Conservation (phyloP, 2,329 filamentous ascomycete genomes). For the Neopestalotiopsis sp. region DNA sequence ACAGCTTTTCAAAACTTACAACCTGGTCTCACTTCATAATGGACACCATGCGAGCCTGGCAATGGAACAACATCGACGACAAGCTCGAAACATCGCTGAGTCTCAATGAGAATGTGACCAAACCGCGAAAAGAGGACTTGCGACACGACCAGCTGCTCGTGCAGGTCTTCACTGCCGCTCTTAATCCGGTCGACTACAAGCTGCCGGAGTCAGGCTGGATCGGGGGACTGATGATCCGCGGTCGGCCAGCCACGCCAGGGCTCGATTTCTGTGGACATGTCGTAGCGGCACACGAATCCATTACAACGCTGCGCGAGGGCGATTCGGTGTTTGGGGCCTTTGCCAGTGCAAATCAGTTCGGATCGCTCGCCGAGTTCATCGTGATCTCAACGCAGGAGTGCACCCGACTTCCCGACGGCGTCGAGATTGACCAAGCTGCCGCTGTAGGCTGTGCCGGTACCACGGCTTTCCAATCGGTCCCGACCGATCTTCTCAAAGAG, state of each 20-base stretch:
- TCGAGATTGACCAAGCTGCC: slow-evolving; percentile 48
- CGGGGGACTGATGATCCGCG: slow-evolving; percentile 41
- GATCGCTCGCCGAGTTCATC: slow-evolving; percentile 49
- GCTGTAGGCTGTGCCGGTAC: slow-evolving; percentile 49
- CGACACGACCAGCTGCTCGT: slow-evolving; percentile 54
- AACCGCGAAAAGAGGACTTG: background rate
- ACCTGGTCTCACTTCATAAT: background rate
- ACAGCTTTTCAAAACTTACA: background rate
- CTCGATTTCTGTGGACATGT: slow-evolving; percentile 56
- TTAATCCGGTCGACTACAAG: slow-evolving; percentile 73
- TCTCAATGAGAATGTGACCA: background rate
- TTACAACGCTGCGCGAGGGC: slow-evolving; percentile 40
- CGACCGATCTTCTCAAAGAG: slow-evolving; percentile 45
- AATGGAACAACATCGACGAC: background rate
- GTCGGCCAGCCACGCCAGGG: slow-evolving; percentile 51
- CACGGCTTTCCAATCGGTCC: slow-evolving; percentile 54
- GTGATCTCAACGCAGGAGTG: slow-evolving; percentile 35
- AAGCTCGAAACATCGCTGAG: background rate
- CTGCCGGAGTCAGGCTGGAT: slow-evolving; percentile 55
- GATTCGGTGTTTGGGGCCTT: slow-evolving; percentile 52
- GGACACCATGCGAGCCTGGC: background rate
- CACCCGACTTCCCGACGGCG: slow-evolving; percentile 47
- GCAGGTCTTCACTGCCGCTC: slow-evolving; percentile 54
- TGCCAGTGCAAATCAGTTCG: slow-evolving; percentile 37
- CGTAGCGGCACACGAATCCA: slow-evolving; percentile 32